Evolutionary conservation across 2,329 filamentous ascomycete genomes (phyloP), one percentile per base, ranked within the genome.

Genomic region (Aspergillus jensenii): DNA sequence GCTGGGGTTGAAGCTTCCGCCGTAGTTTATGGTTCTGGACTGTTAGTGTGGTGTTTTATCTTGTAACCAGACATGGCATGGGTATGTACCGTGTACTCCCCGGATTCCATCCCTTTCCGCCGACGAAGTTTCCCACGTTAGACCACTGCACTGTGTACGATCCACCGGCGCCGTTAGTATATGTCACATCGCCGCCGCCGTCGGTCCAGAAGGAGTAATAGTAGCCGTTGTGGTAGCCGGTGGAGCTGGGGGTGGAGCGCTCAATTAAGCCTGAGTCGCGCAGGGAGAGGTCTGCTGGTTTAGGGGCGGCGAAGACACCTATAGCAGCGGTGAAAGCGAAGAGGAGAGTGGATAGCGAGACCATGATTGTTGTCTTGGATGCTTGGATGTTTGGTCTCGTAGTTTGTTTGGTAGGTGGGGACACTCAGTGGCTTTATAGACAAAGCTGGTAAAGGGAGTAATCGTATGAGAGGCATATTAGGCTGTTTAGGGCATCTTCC

Each of bases 101-200:
- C 12, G 82, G 78, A 58, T 79, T 79, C 82, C 83, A 86, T 40
- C 84, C 84, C 71, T 85, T 86, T 27, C 84, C 84, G 58, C 76
- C 81, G 21, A 84, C 82, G 41, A 84, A 81, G 75, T 85, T 82
- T 25, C 81, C 82, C 5, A 31, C 41, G 43, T 54, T 54, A 41
- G 60, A 67, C 82, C 82, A 84, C 21, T 64, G 66, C 1, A 80
- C 74, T 43, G 68, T 76, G 72, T 83, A 84, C 41, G 72, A 64
- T 2, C 80, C 81, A 3, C 62, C 74, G 3, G 67, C 64, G 3
- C 74, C 73, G 67, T 83, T 82, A 56, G 66, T 79, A 68, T 82
- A 82, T 23, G 71, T 74, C n/a, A 77, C 79, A 11, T 65, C 65
- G 31, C 73, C 77, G 40, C 70, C 75, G 4, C 75, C 76, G 47